Evolutionary conservation across 2,329 filamentous ascomycete genomes (phyloP), one percentile per base, ranked within the genome.

Genomic region (Aspergillus aculeatinus): DNA sequence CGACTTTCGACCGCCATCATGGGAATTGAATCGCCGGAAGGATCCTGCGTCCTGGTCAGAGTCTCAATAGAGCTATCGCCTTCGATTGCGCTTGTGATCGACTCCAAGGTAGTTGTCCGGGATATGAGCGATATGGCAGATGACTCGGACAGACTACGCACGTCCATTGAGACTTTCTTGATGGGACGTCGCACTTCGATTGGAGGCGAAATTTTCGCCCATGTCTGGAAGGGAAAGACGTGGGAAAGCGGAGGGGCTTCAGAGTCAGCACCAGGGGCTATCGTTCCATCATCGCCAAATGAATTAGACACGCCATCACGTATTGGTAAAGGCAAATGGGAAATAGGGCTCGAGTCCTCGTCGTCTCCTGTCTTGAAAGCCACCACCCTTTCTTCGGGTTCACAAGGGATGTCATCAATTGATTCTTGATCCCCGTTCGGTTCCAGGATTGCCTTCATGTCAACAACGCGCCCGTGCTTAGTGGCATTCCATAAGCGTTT

Each of bases 111-210:
- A 50, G 86, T 88, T 1, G 91, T 88, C 59, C 89, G 84, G 2
- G 94, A 98, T 59, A 88, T 85, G 60, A 91, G 91, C 0, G 94
- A 98, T 54, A 90, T 86, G 39, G 89, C 90, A 0, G 94, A 98
- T 47, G 89, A 89, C 65, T 88, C 92, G 6, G 94, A 97, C 74
- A 96, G 84, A 68, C 94, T 97, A 65, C 92, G 83, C 16, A 89
- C 89, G 70, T 96, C 92, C 90, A 97, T 90, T 0, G 92, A 91
- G 0, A 98, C 94, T 66, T 84, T 91, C 74, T 95, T 96, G 39
- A 84, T 78, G 66, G 83, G 85, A 60, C 85, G 86, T 4, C 77
- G 70, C 2, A 79, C 75, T 14, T 74, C 73, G 48, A 74, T 72
- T 53, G 75, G 74, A 5, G 79, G 73, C 21, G 80, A 78, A 2